phyloP scores from a whole-genome alignment of 2,329 filamentous ascomycete species.

The Alternaria hordeiaustralica region DNA sequence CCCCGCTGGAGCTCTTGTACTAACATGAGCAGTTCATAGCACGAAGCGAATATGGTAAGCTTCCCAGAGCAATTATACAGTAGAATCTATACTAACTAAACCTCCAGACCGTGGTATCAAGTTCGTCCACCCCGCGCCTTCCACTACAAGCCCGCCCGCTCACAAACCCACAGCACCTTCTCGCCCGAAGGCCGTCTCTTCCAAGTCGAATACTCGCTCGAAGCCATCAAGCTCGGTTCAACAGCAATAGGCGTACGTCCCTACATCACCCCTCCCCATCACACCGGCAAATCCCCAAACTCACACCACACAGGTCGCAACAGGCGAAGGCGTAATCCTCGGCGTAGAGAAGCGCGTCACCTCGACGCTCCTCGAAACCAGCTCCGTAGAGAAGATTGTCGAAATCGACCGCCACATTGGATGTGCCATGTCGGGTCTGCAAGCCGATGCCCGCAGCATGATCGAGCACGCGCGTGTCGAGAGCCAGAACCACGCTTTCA shows the following conservation, averaged over 20 bases:
- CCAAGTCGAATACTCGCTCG: constrained; percentile 99
- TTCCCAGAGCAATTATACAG: constrained; percentile 7
- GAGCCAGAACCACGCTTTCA: constrained; percentile 95
- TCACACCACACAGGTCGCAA: constrained; percentile 69
- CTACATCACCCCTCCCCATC: too few relatives aligned
- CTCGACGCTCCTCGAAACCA: constrained; percentile 94
- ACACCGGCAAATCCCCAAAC: constrained; percentile 2
- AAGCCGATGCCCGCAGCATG: constrained; percentile 97
- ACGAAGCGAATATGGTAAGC: constrained; percentile 98
- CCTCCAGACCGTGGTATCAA: constrained; percentile 92
- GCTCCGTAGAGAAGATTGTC: constrained; percentile 98
- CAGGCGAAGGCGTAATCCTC: constrained; percentile 91
- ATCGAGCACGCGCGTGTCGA: constrained; percentile 98
- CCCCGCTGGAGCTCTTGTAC: constrained; percentile 41
- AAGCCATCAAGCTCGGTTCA: constrained; percentile 99
- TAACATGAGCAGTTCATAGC: constrained; percentile 79
- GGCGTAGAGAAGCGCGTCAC: constrained; percentile 99
- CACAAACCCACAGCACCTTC: constrained; percentile 76
- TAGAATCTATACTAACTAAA: constrained; percentile 26
- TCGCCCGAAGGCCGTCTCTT: constrained; percentile 99
- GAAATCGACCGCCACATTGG: constrained; percentile 99
- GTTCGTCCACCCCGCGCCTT: constrained; percentile 59
- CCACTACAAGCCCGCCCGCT: constrained; percentile 21
- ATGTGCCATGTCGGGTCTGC: constrained; percentile 97
- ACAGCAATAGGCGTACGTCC: constrained; percentile 88